These are phyloP conservation scores for Boletus calvinii DNA, from an alignment of 1,284 basidiomycete genomes.

Conservation along the genomic window DNA sequence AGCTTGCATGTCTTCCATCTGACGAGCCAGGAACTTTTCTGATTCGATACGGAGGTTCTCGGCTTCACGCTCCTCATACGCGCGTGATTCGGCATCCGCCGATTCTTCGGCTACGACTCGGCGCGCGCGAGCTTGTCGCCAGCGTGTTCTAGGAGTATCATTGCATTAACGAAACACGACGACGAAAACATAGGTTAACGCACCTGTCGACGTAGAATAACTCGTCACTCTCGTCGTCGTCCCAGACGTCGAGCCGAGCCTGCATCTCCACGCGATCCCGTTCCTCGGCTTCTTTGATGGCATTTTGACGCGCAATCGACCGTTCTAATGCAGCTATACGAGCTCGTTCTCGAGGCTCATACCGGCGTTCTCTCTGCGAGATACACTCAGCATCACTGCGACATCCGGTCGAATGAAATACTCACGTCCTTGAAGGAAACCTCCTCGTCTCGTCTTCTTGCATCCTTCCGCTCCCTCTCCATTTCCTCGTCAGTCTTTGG, in stretches of 20 bases:
- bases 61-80: constrained; percentile 79
- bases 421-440: constrained; percentile 81
- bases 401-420: constrained; percentile 19
- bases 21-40: constrained; percentile 82
- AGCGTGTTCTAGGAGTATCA: constrained; percentile 52
- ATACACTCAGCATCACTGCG: constrained; percentile 2
- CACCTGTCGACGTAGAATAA: constrained; percentile 83
- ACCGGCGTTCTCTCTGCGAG: constrained; percentile 63
- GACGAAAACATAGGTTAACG: constrained; percentile 14
- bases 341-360: constrained; percentile 59
- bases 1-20: constrained; percentile 90
- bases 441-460: constrained; percentile 73
- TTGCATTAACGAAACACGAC: background rate
- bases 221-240: constrained; percentile 89
- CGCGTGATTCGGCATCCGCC: constrained; percentile 78
- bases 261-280: constrained; percentile 71
- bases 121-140: constrained; percentile 69
- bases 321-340: constrained; percentile 76
- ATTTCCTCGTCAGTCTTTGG: constrained; percentile 83
- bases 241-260: constrained; percentile 76
- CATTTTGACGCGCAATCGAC: constrained; percentile 67
- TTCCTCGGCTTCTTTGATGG: constrained; percentile 72
- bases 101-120: constrained; percentile 72
- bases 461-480: constrained; percentile 74
- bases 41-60: constrained; percentile 83